Base-by-base conservation (phyloP, 78 protist species). In the Cavenderia fasciculata region DNA sequence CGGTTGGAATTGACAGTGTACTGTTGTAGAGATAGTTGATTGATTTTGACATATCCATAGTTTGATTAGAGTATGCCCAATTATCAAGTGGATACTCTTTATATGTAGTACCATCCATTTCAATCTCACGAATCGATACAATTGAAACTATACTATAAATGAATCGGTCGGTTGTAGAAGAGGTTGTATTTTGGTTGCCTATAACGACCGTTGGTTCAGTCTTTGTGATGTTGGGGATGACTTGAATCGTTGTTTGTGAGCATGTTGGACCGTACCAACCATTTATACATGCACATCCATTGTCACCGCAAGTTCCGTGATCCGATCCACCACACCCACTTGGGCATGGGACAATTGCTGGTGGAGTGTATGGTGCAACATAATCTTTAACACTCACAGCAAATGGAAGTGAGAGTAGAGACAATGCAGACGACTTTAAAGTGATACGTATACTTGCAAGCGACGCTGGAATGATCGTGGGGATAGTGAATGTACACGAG, bases 221-320 rank as follows among this genome's bases (percentile, higher is more conserved):
- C 0, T 8, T 31, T 19, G 29, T 61, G 4, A 34, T 31, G 11
- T 38, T 16, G 10, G 69, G 69, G 16, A 19, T 59, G 11, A 36
- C 34, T 33, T 25, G 36, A 3, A 44, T 11, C 1, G 31, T 40
- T 46, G 56, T 6, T 1, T 49, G 65, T 27, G 44, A 41, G 27
- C 85, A 74, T 29, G 44, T 29, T 18, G 29, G 33, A 7, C 85
- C 85, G 4, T 21, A 0, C 85, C 85, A 74, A 29, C 68, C 68
- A 23, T 10, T 2, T 2, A 16, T 41, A 41, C 85, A 74, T 41
- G 18, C 38, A 44, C 85, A 74, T 18, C 59, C 59, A 40, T 16
- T 5, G 2, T 7, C 23, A 40, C 14, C 5, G 12, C 85, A 74
- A 16, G 25, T 21, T 21, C 85, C 85, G 29, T 74, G 6, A 4